phyloP scores from a whole-genome alignment of 805 yeast genomes.

The Wickerhamiella azymoides region DNA sequence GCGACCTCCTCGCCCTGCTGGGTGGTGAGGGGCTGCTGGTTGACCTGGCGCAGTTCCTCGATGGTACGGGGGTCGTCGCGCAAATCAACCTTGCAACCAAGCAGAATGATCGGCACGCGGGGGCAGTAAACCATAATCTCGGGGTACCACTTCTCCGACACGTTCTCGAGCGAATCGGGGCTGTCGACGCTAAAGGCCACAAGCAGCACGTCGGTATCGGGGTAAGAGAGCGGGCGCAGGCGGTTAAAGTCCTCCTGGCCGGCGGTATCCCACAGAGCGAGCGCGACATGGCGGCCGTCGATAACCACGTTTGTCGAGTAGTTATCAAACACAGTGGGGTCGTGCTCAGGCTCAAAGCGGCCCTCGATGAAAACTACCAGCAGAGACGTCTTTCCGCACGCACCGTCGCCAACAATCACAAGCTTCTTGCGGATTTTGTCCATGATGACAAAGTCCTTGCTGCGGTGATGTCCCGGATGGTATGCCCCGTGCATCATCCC shows the following conservation, averaged over 20 bases:
- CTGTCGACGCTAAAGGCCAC: slow-evolving; percentile 77
- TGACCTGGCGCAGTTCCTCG: slow-evolving; percentile 56
- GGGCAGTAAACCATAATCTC: slow-evolving; percentile 78
- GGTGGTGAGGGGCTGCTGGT: slow-evolving; percentile 66
- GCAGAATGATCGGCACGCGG: slow-evolving; percentile 60
- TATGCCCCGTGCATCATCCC: neutral
- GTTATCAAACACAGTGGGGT: slow-evolving; percentile 90
- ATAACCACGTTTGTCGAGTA: slow-evolving; percentile 92
- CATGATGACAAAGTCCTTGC: slow-evolving; percentile 4
- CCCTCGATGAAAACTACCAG: slow-evolving; percentile 87
- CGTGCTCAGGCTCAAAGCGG: slow-evolving; percentile 73
- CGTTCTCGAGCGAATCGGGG: slow-evolving; percentile 74
- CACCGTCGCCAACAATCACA: slow-evolving; percentile 91
- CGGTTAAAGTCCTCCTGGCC: slow-evolving; percentile 95
- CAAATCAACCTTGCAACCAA: slow-evolving; percentile 77
- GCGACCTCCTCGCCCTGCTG: slow-evolving; percentile 82
- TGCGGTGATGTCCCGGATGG: neutral
- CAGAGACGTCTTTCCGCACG: slow-evolving; percentile 85
- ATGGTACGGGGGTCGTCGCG: slow-evolving; percentile 34
- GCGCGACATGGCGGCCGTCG: slow-evolving; percentile 80
- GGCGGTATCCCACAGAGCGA: slow-evolving; percentile 92
- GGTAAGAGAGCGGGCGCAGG: slow-evolving; percentile 73
- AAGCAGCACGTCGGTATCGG: slow-evolving; percentile 73
- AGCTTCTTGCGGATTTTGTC: slow-evolving; percentile 32
- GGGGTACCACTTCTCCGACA: slow-evolving; percentile 72